Conservation (phyloP, 2,329 filamentous ascomycete genomes). For the Aspergillus ochraceoroseus region DNA sequence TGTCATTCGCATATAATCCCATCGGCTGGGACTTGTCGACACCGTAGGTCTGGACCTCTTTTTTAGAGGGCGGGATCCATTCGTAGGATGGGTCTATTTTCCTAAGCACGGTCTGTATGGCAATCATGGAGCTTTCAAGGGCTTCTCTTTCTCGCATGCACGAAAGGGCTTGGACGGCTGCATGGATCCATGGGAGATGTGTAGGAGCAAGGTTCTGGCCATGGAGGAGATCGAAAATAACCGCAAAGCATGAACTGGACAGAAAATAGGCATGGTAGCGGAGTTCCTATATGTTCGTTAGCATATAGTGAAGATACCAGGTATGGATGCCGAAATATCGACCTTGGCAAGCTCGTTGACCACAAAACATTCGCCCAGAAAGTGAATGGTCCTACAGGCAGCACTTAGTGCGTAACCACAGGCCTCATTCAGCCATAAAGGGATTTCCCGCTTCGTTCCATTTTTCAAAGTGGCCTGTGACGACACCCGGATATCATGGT, state of each 20-base stretch:
- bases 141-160: conserved; percentile 34
- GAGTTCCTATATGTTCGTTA: conserved; percentile 33
- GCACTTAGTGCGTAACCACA: conserved; percentile 43
- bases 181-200: conserved; percentile 44
- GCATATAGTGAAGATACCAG: no score
- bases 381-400: conserved; percentile 41
- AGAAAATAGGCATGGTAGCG: conserved; percentile 47
- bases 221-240: conserved; percentile 45
- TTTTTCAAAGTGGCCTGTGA: conserved; percentile 8
- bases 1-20: no score
- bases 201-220: conserved; percentile 34
- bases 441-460: conserved; percentile 23
- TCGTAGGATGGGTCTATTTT: conserved; percentile 32
- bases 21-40: not conserved
- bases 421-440: conserved; percentile 44
- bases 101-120: conserved; percentile 32
- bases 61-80: conserved; percentile 18
- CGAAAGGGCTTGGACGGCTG: conserved; percentile 35
- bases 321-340: no score
- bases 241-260: conserved; percentile 40
- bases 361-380: conserved; percentile 40
- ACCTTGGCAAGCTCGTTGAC: conserved; percentile 41
- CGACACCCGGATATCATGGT: conserved; percentile 28
- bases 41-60: not conserved
- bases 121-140: conserved; percentile 27